Base-by-base conservation (phyloP, 306 rosid species). In the Lathyrus oleraceus region DNA sequence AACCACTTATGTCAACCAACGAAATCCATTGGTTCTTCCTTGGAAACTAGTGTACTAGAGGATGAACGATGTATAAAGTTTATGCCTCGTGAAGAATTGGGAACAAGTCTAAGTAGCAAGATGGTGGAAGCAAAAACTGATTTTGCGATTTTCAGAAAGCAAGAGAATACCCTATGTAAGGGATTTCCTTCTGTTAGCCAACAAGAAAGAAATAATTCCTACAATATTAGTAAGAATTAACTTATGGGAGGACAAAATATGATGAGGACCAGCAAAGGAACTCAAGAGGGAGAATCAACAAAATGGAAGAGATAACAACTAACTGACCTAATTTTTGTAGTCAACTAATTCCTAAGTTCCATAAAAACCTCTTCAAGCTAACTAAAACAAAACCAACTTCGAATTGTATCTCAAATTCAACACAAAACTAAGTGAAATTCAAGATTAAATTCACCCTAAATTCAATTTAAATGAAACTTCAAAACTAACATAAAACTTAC, bases 21-120 rank as follows among this genome's bases (percentile, higher is more conserved):
- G 72, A 69, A 69, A 53, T 70, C 74, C 72, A 4, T 69, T 39
- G 72, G 72, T 76, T 74, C 78, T 10, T 64, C 86, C 62, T 70
- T 70, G 96, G 79, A 70, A 73, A 89, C 77, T 83, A 23, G 77
- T 60, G 68, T 72, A 43, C 74, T 27, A 8, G 88, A 70, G 77
- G 58, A 56, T 69, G 78, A 70, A 64, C 72, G 43, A 25, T 73
- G 20, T 59, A 76, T 70, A 74, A 84, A 67, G 70, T 35, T 76
- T 48, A 70, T 77, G 59, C 70, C 81, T 51, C 65, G 61, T 27
- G 77, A 78, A 73, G 83, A 78, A 52, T 40, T 76, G 44, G 83
- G 74, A 72, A 61, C 73, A 49, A 60, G 68, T 72, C 70, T 74
- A 52, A 62, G 45, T 49, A 72, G 28, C 20, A 75, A 54, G 57